Percentiles rank a stretch among this genome's conserved stretches.
phyloP scores from a whole-genome alignment of 768 basidiomycete species.

The Trametes gibbosa region DNA sequence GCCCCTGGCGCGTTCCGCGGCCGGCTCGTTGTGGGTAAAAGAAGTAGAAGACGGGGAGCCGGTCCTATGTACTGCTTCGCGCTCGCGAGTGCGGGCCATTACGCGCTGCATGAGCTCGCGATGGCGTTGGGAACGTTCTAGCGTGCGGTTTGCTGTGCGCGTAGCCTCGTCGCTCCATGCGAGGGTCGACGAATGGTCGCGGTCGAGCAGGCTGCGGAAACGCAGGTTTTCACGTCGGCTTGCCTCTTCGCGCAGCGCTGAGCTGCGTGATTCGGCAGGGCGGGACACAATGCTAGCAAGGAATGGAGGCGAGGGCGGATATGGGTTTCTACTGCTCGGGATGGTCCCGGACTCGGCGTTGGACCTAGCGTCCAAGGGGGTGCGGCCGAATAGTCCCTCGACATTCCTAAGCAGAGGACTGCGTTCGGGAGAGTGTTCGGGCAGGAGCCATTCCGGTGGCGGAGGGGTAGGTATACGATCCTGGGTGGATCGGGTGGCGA shows the following conservation, averaged over 20 bases:
- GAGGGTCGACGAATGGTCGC: constrained; percentile 5
- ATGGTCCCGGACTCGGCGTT: background rate
- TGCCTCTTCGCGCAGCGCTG: background rate
- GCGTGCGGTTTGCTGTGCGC: background rate
- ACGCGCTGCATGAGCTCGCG: constrained; percentile 2
- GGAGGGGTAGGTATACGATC: too few relatives aligned
- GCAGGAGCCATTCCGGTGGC: too few relatives aligned
- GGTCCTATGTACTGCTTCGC: background rate
- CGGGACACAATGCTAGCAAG: background rate
- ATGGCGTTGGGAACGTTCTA: background rate
- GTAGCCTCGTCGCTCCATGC: background rate
- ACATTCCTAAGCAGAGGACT: too few relatives aligned
- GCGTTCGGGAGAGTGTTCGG: too few relatives aligned
- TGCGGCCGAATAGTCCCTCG: too few relatives aligned
- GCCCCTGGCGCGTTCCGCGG: background rate
- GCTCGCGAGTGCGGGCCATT: constrained; percentile 4
- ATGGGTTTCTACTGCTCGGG: background rate
- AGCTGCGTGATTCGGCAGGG: constrained; percentile 1
- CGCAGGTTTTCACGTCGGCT: background rate
- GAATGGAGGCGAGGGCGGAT: background rate
- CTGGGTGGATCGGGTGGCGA: too few relatives aligned
- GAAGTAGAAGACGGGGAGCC: background rate
- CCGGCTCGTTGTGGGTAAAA: background rate
- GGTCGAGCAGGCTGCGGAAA: constrained; percentile 11
- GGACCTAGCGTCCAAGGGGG: too few relatives aligned